These are phyloP conservation scores for Colletotrichum liriopes DNA, from an alignment of 2,329 filamentous ascomycete species.

Conservation along the genomic window DNA sequence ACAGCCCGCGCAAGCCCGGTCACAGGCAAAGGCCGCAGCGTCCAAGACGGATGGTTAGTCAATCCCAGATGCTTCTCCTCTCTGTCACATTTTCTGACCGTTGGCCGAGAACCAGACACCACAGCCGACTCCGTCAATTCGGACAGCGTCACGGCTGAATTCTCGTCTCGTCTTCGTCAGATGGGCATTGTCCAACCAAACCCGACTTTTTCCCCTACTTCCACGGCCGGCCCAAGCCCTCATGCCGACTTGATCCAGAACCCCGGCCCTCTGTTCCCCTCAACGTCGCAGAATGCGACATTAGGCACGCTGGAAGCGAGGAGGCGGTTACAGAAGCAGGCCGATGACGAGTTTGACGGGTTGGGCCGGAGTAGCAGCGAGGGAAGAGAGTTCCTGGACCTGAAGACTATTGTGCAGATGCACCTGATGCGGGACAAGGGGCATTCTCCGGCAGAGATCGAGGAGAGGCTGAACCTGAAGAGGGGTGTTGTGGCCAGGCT, in stretches of 20 bases:
- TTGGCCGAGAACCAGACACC: constrained; percentile 52
- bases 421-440: constrained; percentile 62
- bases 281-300: constrained; percentile 59
- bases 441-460: constrained; percentile 58
- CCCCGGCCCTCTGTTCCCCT: constrained; percentile 50
- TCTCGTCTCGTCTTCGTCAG: constrained; percentile 66
- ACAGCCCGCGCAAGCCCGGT: constrained; percentile 36
- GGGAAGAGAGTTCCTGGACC: constrained; percentile 64
- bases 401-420: constrained; percentile 63
- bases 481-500: constrained; percentile 62
- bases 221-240: constrained; percentile 54
- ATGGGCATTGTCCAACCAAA: constrained; percentile 71
- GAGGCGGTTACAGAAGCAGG: constrained; percentile 59
- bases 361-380: constrained; percentile 52
- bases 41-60: constrained; percentile 53
- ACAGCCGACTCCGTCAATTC: constrained; percentile 58
- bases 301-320: constrained; percentile 66
- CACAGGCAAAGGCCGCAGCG: constrained; percentile 43
- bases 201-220: constrained; percentile 68
- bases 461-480: constrained; percentile 62
- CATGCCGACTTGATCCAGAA: constrained; percentile 33
- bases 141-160: constrained; percentile 60
- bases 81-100: neutral
- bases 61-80: neutral
- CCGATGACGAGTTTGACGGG: constrained; percentile 61